phyloP scores from a whole-genome alignment of 2,329 filamentous ascomycete species.

The Apiospora sp. region DNA sequence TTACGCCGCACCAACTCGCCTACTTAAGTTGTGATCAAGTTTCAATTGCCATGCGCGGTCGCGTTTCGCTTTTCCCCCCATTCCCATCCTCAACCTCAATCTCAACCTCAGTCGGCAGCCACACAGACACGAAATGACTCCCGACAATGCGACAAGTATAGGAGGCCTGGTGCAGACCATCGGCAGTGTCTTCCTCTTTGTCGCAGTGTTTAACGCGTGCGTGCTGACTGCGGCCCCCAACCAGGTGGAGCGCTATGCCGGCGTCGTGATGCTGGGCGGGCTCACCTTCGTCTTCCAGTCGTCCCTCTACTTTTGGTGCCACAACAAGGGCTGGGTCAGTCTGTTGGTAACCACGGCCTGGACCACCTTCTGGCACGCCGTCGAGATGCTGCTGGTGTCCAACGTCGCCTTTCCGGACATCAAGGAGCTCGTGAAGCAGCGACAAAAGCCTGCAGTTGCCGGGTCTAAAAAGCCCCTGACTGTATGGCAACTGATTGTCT shows the following conservation, averaged over 20 bases:
- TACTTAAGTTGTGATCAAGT: background rate
- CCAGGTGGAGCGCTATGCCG: background rate
- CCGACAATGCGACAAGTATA: background rate
- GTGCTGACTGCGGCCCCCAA: background rate
- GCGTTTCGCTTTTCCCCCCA: background rate
- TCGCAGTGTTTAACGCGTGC: background rate
- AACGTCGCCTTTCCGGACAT: slow-evolving; percentile 8
- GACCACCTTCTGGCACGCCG: slow-evolving; percentile 19
- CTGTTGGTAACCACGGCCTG: slow-evolving; percentile 4
- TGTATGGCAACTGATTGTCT: background rate
- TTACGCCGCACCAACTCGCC: background rate
- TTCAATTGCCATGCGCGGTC: background rate
- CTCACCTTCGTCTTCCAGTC: background rate
- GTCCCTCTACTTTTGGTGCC: background rate
- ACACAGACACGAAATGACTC: background rate
- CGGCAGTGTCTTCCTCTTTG: background rate
- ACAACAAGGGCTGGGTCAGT: slow-evolving; percentile 7
- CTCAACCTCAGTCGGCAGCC: background rate
- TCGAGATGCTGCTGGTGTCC: slow-evolving; percentile 21
- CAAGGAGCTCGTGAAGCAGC: background rate
- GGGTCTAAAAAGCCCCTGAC: background rate
- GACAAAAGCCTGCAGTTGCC: background rate
- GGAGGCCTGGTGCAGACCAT: background rate
- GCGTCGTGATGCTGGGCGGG: background rate
- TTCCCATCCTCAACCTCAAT: background rate